Conservation (phyloP, 1,139 yeast species). For the Zygoascus meyerae region DNA sequence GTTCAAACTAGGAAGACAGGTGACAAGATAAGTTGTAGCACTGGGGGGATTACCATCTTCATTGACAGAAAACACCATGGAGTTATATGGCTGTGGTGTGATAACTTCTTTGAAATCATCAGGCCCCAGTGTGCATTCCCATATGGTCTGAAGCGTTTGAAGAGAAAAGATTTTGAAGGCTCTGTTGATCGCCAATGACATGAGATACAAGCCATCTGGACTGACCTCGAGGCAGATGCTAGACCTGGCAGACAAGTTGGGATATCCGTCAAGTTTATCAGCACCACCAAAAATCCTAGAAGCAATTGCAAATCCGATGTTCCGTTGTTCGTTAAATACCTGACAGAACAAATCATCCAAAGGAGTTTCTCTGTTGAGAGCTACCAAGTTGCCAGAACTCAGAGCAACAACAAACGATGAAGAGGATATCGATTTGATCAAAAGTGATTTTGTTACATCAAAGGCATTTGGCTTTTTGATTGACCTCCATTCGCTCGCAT, state of each 20-base stretch:
- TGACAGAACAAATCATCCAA: constrained; percentile 20
- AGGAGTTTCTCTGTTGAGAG: constrained; percentile 40
- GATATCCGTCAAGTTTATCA: constrained; percentile 31
- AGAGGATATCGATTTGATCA: constrained; percentile 44
- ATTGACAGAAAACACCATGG: background rate
- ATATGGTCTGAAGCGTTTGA: constrained; percentile 14
- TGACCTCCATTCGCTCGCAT: constrained; percentile 26
- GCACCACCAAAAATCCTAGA: constrained; percentile 13
- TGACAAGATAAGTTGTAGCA: background rate
- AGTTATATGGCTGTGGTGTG: constrained; percentile 1
- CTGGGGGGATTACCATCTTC: background rate
- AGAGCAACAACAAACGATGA: constrained; percentile 49
- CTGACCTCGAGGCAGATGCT: constrained; percentile 23
- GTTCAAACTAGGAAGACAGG: constrained; percentile 2
- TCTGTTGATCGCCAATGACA: constrained; percentile 28
- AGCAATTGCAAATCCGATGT: constrained; percentile 13
- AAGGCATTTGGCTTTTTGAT: constrained; percentile 57
- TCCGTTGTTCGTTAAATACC: constrained; percentile 22
- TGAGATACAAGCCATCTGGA: constrained; percentile 16
- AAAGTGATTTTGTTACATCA: constrained; percentile 59
- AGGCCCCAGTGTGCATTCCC: constrained; percentile 13
- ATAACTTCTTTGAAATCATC: background rate
- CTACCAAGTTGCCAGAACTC: constrained; percentile 59
- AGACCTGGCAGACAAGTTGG: constrained; percentile 25
- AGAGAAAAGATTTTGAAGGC: constrained; percentile 30